Conservation (phyloP, 805 yeast species). For the Metschnikowia noctiluminum region DNA sequence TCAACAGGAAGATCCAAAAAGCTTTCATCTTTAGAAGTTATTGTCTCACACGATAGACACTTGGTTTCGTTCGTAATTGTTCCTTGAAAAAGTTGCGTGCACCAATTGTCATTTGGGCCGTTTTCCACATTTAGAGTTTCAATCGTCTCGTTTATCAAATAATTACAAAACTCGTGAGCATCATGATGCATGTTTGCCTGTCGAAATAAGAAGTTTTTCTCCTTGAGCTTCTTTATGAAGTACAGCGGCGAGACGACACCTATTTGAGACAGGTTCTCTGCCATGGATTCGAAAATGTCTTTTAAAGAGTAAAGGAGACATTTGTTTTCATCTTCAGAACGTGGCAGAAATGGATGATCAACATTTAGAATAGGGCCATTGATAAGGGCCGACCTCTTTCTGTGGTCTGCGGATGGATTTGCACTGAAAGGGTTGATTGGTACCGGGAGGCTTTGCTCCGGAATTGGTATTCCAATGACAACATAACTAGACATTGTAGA, state of each 20-base stretch:
- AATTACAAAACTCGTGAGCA: constrained; percentile 94
- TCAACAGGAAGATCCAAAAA: constrained; percentile 87
- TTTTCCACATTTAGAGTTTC: constrained; percentile 52
- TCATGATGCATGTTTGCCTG: constrained; percentile 93
- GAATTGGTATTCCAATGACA: constrained; percentile 40
- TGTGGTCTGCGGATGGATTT: constrained; percentile 56
- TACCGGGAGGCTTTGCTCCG: constrained; percentile 30
- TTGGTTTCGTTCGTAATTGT: constrained; percentile 79
- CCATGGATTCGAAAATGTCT: constrained; percentile 81
- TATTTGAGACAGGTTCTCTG: constrained; percentile 60
- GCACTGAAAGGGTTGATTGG: constrained; percentile 40
- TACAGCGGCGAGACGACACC: constrained; percentile 85
- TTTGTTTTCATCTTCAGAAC: constrained; percentile 32
- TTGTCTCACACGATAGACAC: constrained; percentile 84
- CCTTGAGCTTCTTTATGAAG: constrained; percentile 71
- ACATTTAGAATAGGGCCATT: constrained; percentile 82
- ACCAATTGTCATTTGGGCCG: constrained; percentile 40
- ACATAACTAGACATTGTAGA: constrained; percentile 31
- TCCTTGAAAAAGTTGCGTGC: constrained; percentile 80
- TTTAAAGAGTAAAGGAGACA: constrained; percentile 58
- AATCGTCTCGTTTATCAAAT: constrained; percentile 63
- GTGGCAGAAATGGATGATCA: constrained; percentile 56
- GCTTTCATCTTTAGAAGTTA: constrained; percentile 77
- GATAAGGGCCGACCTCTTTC: constrained; percentile 73
- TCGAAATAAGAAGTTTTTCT: constrained; percentile 79